phyloP scores from a whole-genome alignment of 1,139 yeast species.

The Suhomyces bolitotheri region DNA sequence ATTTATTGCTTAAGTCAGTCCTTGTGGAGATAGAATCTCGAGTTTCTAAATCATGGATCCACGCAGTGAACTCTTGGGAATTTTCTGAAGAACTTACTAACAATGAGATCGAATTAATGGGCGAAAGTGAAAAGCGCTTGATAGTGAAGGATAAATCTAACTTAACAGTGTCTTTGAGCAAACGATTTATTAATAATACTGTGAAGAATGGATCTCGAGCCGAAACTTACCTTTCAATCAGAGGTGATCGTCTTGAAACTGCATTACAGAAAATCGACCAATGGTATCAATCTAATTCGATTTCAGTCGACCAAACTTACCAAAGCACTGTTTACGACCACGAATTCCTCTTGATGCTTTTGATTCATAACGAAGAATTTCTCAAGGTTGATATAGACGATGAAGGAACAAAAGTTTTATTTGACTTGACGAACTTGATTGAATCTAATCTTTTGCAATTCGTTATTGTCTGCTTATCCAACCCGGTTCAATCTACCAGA shows the following conservation, averaged over 20 bases:
- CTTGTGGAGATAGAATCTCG: constrained; percentile 58
- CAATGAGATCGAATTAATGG: constrained; percentile 42
- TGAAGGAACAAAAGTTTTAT: constrained; percentile 13
- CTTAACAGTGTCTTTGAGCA: constrained; percentile 56
- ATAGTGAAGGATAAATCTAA: constrained; percentile 49
- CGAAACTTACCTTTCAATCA: background rate
- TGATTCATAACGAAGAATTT: constrained; percentile 63
- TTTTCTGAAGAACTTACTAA: constrained; percentile 44
- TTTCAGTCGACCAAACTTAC: constrained; percentile 19
- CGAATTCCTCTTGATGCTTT: constrained; percentile 56
- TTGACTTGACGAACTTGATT: constrained; percentile 58
- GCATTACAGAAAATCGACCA: constrained; percentile 11
- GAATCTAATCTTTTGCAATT: constrained; percentile 62
- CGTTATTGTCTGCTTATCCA: constrained; percentile 50
- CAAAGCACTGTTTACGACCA: constrained; percentile 52
- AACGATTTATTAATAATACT: constrained; percentile 51
- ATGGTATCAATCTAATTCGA: constrained; percentile 19
- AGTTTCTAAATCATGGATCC: constrained; percentile 56
- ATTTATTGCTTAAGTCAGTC: constrained; percentile 57
- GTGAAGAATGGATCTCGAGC: constrained; percentile 23
- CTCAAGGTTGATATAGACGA: constrained; percentile 33
- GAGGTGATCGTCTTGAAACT: constrained; percentile 1
- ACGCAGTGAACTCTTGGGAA: constrained; percentile 65
- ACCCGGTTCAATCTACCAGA: constrained; percentile 14
- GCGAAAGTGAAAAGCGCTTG: constrained; percentile 41